Base-by-base conservation (phyloP, 192 early-diverging fungal genomes). In the Powellomyces hirtus region DNA sequence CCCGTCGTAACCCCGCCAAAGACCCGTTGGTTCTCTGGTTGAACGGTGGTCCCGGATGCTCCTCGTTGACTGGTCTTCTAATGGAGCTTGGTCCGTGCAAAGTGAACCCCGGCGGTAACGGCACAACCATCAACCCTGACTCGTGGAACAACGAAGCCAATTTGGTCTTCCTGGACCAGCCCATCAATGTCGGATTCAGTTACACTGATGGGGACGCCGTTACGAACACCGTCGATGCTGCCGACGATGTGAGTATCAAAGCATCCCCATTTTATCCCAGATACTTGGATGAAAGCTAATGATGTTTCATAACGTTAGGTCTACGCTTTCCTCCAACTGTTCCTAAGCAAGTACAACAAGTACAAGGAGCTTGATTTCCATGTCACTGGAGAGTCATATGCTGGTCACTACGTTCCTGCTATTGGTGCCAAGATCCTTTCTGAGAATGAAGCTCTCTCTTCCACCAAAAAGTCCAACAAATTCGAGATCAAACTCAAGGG, bases 121-220 rank as follows among this genome's bases (percentile, higher is more conserved):
- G 66, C 53, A 88, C 91, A 0, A 73, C 76, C 58, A 68, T 62
- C 64, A 93, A 98, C 80, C 73, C 80, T 49, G 76, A 90, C 64
- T 90, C 88, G 7, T 99, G 97, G 97, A 94, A 96, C 78, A 89
- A 87, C 51, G 82, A 92, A 74, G 92, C 97, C 1, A 94, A 92
- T 56, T 26, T 82, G 13, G 36, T 79, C 33, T 83, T 83, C 70
- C 61, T 78, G 20, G 79, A 78, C 68, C 78, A 79, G 84, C 94
- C 94, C 30, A 84, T 91, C 31, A 92, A 94, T 61, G 92, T 94
- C 55, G 97, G 97, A 1, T 99, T 90, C 82, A 90, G 88, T 52
- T 92, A 97, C 67, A 64, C 70, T 14, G 77, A 83, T 31, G 89
- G 92, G 42, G 80, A 80, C 50, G 77, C 85, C 20, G 91, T 92